phyloP scores from a whole-genome alignment of 371 early-diverging fungal genomes.

The Choanephora cucurbitarum region DNA sequence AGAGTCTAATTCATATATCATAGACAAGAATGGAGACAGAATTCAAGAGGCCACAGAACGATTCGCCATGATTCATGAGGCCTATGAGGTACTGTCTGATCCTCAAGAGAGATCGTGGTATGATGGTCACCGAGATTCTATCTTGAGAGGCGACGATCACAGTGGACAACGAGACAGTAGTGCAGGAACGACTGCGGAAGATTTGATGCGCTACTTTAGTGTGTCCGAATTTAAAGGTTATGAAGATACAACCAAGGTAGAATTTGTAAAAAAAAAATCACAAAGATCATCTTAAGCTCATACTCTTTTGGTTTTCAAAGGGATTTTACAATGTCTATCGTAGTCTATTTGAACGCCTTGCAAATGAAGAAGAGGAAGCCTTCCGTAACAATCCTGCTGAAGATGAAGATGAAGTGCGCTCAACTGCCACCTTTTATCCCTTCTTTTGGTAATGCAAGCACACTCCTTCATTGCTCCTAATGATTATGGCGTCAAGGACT shows the following conservation, averaged over 20 bases:
- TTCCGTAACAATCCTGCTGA: constrained; percentile 42
- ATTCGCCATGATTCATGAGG: constrained; percentile 87
- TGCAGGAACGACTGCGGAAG: constrained; percentile 59
- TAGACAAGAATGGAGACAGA: constrained; percentile 87
- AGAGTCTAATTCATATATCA: no score
- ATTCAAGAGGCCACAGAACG: constrained; percentile 82
- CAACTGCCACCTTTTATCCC: constrained; percentile 41
- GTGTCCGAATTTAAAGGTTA: constrained; percentile 66
- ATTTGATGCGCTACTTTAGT: constrained; percentile 74
- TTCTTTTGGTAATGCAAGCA: constrained; percentile 62
- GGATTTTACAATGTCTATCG: constrained; percentile 87
- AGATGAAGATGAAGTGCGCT: constrained; percentile 28
- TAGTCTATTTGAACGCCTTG: constrained; percentile 74
- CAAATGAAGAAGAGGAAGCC: constrained; percentile 79
- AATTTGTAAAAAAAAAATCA: neutral
- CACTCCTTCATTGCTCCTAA: constrained; percentile 52
- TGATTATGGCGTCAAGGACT: constrained; percentile 54
- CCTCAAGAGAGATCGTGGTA: constrained; percentile 93
- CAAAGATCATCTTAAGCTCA: no score
- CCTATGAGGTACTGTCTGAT: constrained; percentile 88
- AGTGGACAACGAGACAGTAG: constrained; percentile 36
- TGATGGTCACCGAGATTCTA: constrained; percentile 81
- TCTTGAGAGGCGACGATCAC: constrained; percentile 71
- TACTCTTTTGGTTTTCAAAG: constrained; percentile 14
- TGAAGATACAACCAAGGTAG: constrained; percentile 60